Evolutionary conservation across 306 rosid genomes (phyloP), one percentile per base, ranked within the genome.

Genomic region (Castanea mollissima): DNA sequence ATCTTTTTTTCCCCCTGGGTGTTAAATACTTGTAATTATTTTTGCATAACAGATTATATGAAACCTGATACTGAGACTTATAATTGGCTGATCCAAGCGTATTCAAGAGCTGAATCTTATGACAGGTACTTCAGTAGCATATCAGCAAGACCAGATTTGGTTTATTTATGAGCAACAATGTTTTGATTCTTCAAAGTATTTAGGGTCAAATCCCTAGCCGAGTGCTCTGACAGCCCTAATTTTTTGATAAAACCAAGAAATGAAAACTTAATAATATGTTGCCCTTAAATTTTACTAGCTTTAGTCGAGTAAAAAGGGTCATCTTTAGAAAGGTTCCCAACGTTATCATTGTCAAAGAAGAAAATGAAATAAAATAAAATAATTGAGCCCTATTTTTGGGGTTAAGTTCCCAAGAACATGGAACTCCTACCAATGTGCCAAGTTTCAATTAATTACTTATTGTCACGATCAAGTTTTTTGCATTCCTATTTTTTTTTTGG

Each of bases 61-160:
- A 94, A 92, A 86, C 99, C 99, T 64, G 92, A 94, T 81, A 85
- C 97, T 4, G 97, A 94, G 85, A 88, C 99, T 60, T 95, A 92
- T 85, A 95, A 95, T 90, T 92, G 98, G 99, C 95, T 95, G 84
- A 91, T 95, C 82, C 97, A 95, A 87, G 99, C 99, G 52, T 95
- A 90, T 85, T 91, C 98, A 73, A 92, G 97, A 86, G 99, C 99
- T 78, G 99, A 94, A 78, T 86, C 99, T 84, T 94, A 94, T 82
- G 99, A 94, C 88, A 92, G 99, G 99, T 94, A 83, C 71, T 82
- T 79, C 32, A 60, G 57, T 60, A 27, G 58, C 59, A 46, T 21
- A 52, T 49, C 11, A 18, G 38, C 10, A 51, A 23, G 31, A 59
- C 12, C 11, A 2, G 54, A 49, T 49, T 49, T 10, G 54, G 35